These are phyloP conservation scores for Clarireedia paspali DNA, from an alignment of 2,329 filamentous ascomycete species.

Conservation along the genomic window DNA sequence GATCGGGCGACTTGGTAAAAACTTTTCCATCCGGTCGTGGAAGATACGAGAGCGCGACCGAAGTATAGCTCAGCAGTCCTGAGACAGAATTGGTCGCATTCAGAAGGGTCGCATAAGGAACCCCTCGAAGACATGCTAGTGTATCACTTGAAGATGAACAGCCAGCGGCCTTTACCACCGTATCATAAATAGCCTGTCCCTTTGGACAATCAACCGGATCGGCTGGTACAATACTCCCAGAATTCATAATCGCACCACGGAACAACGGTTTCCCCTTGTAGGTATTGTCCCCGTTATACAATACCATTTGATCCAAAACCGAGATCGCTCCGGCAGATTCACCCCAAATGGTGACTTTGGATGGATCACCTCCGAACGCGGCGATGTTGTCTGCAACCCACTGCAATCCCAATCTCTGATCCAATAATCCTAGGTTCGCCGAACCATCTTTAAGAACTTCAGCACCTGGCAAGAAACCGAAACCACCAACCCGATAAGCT, in stretches of 20 bases:
- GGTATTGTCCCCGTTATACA: constrained; percentile 64
- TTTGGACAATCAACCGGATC: constrained; percentile 58
- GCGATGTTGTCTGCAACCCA: constrained; percentile 71
- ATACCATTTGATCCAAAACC: constrained; percentile 66
- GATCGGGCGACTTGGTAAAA: constrained; percentile 56
- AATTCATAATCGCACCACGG: constrained; percentile 72
- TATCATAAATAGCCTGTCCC: constrained; percentile 57
- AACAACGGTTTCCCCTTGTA: constrained; percentile 73
- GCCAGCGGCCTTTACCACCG: constrained; percentile 51
- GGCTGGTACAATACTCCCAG: constrained; percentile 54
- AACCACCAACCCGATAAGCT: constrained; percentile 70
- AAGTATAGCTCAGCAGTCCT: constrained; percentile 56
- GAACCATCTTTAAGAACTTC: constrained; percentile 61
- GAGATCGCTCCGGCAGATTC: constrained; percentile 59
- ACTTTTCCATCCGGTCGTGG: constrained; percentile 63
- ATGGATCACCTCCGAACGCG: constrained; percentile 59
- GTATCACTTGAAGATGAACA: constrained; percentile 51
- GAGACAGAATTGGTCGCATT: constrained; percentile 64
- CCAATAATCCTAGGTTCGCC: constrained; percentile 63
- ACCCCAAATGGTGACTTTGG: constrained; percentile 38
- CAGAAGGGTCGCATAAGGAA: constrained; percentile 53
- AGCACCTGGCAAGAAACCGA: constrained; percentile 64
- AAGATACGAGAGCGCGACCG: constrained; percentile 64
- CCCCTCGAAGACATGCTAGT: constrained; percentile 56
- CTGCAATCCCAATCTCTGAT: constrained; percentile 64